Evolutionary conservation across 345 rosid genomes (phyloP).

Genomic region (Citrus cavaleriei): DNA sequence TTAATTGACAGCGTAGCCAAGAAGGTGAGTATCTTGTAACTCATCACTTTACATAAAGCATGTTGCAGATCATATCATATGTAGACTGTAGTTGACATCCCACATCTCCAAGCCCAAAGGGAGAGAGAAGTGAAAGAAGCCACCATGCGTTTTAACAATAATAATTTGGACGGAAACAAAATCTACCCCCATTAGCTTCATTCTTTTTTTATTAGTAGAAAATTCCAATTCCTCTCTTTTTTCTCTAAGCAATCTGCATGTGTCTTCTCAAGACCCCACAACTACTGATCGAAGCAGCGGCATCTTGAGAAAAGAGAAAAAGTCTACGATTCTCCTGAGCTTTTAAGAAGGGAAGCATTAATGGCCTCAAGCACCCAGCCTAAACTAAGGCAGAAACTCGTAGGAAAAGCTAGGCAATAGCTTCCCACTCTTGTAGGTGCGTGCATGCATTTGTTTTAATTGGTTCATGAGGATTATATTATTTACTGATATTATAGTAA

Average conservation of each 20-base stretch:
- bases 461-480: too few species aligned
- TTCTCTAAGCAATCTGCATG: background rate
- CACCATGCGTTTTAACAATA: background rate
- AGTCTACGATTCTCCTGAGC: background rate
- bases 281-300: background rate
- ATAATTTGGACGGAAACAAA: conserved; percentile 13
- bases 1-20: background rate
- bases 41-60: conserved; percentile 4
- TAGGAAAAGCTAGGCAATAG: background rate
- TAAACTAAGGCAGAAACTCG: conserved; percentile 7
- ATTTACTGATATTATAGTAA: too few species aligned
- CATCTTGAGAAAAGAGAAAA: conserved; percentile 18
- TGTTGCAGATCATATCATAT: conserved; percentile 10
- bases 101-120: background rate
- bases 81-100: background rate
- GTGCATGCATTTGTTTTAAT: background rate
- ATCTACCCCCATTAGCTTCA: background rate
- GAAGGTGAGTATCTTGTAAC: conserved; percentile 13
- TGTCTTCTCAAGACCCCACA: background rate
- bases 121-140: background rate
- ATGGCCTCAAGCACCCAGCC: background rate
- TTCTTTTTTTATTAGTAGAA: too few species aligned
- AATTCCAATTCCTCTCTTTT: background rate
- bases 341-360: background rate
- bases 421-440: background rate